Evolutionary conservation across 2,329 filamentous ascomycete species (phyloP), one percentile per base, ranked within the genome.

Genomic region (Sarocladiaceae sp.): DNA sequence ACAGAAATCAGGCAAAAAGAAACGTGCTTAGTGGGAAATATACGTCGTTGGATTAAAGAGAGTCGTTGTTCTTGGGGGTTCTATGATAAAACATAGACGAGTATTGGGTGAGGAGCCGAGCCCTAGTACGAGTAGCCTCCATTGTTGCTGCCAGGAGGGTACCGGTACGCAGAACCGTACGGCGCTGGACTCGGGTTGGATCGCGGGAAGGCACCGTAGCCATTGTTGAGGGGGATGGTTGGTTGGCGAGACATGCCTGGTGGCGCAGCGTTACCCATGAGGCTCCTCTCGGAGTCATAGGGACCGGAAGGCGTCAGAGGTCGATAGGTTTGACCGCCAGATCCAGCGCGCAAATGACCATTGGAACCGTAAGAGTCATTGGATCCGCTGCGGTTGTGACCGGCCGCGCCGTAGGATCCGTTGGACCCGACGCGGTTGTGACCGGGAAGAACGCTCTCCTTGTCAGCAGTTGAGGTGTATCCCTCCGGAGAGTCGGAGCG

Each of bases 221-320:
- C 40, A 9, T 12, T 18, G 16, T 24, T 33, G 26, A 39, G 51
- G 33, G 62, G 60, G 41, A 67, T n/a, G 13, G 60, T 64, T 1
- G 65, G 63, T 47, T 64, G 58, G 6, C 60, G 53, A 10, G 45
- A 48, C 46, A 53, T 55, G n/a, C 59, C 58, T 13, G 67, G 57
- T 2, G 69, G 67, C 23, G 68, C 69, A 1, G 68, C 66, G 33
- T 60, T 55, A 11, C 54, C 47, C 12, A 72, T 53, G 13, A 74
- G 61, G 42, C 57, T 59, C 24, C 69, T 63, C 6, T 60, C 58
- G 43, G 61, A 64, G 24, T 62, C 57, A 48, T 63, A 58, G 5
- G 57, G 54, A 4, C 53, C 53, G 47, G 51, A 55, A 9, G 62
- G 64, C 19, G 68, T 70, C 18, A 72, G 50, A 3, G 66, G 57